Evolutionary conservation across 352 stramenopile genomes (phyloP), one percentile per base, ranked within the genome.

Genomic region (Pythium volutum): DNA sequence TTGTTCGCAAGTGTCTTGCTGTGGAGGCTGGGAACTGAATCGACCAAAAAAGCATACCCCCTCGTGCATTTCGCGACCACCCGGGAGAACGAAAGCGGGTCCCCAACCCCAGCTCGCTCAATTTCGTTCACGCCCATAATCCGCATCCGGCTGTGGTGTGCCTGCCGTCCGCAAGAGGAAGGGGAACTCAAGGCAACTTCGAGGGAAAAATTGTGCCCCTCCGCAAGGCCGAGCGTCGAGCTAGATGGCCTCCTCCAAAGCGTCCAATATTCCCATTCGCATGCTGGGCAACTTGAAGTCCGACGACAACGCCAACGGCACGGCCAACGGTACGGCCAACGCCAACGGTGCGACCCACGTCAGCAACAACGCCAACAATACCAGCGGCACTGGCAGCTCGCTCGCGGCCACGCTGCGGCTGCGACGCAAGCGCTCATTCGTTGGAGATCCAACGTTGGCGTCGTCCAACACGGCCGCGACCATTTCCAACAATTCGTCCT

Each of bases 101-200:
- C 29, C 36, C 36, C 36, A 42, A 42, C 36, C 36, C 36, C 11
- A 16, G 18, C 16, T 5, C 6, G 29, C 12, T n/a, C 36, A 42
- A 42, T 42, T 42, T n/a, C 36, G 36, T 42, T 42, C 36, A 42
- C 36, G 36, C 36, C 36, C 36, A 42, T 89, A n/a, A 59, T 89
- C 79, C 8, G 76, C 71, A 4, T 77, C 77, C 64, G 33, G 7
- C 12, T 2, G 16, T n/a, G 16, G 33, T 87, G 33, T 38, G 33
- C 7, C 33, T 38, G 36, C 36, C 11, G 36, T 42, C 11, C 36
- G 41, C 14, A 7, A 47, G 41, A 18, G 41, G 41, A 47, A 47
- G 41, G 41, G 41, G 36, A 42, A 12, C 16, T 16, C 8, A n/a
- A 7, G 18, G 36, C 36, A 42, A 42, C 11, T 4, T 42, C 16